phyloP scores from a whole-genome alignment of 2,329 filamentous ascomycete genomes.

The Monascus ruber region DNA sequence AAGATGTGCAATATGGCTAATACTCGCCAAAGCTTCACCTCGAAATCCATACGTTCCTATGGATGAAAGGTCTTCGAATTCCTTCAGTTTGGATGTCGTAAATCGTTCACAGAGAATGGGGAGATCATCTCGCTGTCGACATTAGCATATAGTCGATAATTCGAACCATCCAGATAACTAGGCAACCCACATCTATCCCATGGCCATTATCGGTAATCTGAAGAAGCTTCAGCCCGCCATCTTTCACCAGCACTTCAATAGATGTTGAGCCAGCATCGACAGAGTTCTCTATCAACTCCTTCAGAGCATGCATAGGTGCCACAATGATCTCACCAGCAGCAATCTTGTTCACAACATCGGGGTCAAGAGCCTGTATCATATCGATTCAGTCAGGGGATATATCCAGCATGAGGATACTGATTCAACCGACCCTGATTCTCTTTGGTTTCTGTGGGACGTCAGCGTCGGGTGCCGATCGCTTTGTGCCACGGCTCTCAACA shows the following conservation, averaged over 20 bases:
- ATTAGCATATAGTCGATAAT: slow-evolving; percentile 3
- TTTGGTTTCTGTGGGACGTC: slow-evolving; percentile 32
- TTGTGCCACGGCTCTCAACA: slow-evolving; percentile 29
- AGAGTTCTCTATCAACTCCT: slow-evolving; percentile 93
- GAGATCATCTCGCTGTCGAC: slow-evolving; percentile 68
- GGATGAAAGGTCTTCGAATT: slow-evolving; percentile 79
- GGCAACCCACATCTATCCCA: slow-evolving; percentile 67
- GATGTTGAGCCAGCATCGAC: slow-evolving; percentile 94
- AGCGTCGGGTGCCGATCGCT: slow-evolving; percentile 40
- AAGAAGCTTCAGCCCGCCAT: slow-evolving; percentile 84
- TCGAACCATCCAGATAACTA: background rate
- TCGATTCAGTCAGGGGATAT: slow-evolving; percentile 6
- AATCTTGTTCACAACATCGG: slow-evolving; percentile 96
- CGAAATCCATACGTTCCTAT: slow-evolving; percentile 97
- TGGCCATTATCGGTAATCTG: slow-evolving; percentile 97
- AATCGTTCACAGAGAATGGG: slow-evolving; percentile 89
- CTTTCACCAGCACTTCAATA: slow-evolving; percentile 83
- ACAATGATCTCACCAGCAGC: slow-evolving; percentile 97
- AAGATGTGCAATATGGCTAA: slow-evolving; percentile 94
- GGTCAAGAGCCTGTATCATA: slow-evolving; percentile 61
- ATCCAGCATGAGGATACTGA: background rate
- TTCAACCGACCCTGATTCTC: slow-evolving; percentile 32
- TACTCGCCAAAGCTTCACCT: slow-evolving; percentile 90
- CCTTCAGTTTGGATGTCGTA: slow-evolving; percentile 89
- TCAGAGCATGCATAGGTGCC: slow-evolving; percentile 87